Evolutionary conservation across 2,329 filamentous ascomycete genomes (phyloP), one percentile per base, ranked within the genome.

Genomic region (Xylaria arbuscula): DNA sequence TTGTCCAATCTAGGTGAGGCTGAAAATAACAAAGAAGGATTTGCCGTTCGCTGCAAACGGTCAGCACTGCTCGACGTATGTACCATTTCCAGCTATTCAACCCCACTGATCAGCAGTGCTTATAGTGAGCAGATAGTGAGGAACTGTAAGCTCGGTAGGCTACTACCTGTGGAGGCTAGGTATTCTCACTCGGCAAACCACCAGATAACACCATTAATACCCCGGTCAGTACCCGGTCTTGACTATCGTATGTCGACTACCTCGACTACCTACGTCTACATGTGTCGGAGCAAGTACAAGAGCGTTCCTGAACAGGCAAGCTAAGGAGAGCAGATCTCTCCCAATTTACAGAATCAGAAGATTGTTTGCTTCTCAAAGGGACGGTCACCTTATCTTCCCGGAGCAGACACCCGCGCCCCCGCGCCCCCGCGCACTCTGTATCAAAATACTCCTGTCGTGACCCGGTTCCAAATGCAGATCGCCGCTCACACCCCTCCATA

Each of bases 81-180:
- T 17, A 32, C 22, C 19, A 17, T 17, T 61, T 65, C 56, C 57
- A 59, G 51, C 24, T 32, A 42, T 45, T 50, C 36, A 50, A 48
- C 19, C 32, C 62, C 62, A 55, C 62, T 62, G 66, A 68, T 68
- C 62, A 58, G 48, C 62, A 50, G 22, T n/a, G 42, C 28, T 57
- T 65, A 54, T 57, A 63, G 62, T 55, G 24, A 53, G 50, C 45
- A 22, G 45, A 48, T 47, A 19, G 24, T 17, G 15, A 51, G 24
- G 28, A 28, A 28, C 28, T 28, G 24, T 17, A 8, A 19, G n/a
- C n/a, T n/a, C n/a, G n/a, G 42, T 47, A 34, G 22, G 15, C 24
- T 34, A 10, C 22, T 28, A 28, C 28, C 28, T 28, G 28, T 28
- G 5, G 5, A 28, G 28, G 28, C 5, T 28, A 3, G 28, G 28